A percentile compares a stretch with the other conserved stretches of the same genome.
Conservation (phyloP, 2,329 filamentous ascomycete species). For the Claviceps sp. region DNA sequence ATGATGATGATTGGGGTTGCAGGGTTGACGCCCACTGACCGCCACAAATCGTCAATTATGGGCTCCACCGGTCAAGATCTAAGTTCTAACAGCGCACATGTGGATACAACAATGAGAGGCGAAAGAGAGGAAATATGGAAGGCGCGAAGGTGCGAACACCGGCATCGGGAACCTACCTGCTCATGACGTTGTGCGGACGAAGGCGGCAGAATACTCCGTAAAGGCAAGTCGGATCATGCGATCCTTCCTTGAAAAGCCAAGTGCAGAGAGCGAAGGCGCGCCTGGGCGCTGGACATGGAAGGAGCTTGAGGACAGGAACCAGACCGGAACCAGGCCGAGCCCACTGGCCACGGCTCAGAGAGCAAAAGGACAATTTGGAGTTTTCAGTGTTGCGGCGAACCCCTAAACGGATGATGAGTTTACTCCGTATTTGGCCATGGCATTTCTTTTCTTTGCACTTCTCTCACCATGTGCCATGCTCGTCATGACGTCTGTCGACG, state of each 20-base stretch:
- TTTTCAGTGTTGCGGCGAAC: not conserved
- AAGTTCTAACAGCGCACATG: not conserved
- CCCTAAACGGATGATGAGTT: not conserved
- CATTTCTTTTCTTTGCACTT: slow-evolving; percentile 1
- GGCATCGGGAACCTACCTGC: too few species aligned
- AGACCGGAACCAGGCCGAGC: not conserved
- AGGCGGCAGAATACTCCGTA: not conserved
- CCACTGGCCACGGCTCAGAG: not conserved
- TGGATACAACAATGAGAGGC: not conserved
- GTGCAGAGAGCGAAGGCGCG: not conserved
- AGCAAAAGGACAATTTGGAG: not conserved
- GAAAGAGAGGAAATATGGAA: not conserved
- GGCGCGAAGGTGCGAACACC: not conserved
- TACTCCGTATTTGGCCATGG: not conserved
- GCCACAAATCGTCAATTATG: not conserved
- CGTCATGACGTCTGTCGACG: slow-evolving; percentile 4
- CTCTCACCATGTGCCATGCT: slow-evolving; percentile 1
- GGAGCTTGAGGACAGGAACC: not conserved
- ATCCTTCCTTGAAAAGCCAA: not conserved
- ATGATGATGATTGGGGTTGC: not conserved
- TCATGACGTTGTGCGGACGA: not conserved
- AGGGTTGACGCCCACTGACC: not conserved
- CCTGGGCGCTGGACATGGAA: not conserved
- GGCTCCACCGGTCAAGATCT: not conserved
- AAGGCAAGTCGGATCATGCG: not conserved